These are phyloP conservation scores for Aureobasidium sp. DNA, from an alignment of 2,329 filamentous ascomycete species.

Conservation along the genomic window DNA sequence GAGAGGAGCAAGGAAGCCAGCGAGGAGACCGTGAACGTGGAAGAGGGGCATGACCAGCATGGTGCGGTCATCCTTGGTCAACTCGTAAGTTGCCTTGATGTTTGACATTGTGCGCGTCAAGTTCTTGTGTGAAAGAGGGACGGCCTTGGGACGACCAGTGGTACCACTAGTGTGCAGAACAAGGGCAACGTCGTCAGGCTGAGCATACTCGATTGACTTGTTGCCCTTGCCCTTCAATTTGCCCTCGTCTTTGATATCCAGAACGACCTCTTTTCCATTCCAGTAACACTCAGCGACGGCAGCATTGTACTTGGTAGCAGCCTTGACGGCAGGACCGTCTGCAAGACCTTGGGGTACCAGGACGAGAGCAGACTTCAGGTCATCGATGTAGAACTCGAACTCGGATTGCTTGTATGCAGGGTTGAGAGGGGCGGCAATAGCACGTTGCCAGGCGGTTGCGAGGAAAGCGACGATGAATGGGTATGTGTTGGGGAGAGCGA, in stretches of 20 bases:
- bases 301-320: conserved; percentile 68
- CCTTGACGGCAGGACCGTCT: conserved; percentile 62
- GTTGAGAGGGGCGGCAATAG: conserved; percentile 78
- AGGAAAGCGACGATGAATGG: conserved; percentile 84
- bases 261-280: conserved; percentile 59
- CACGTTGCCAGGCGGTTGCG: conserved; percentile 76
- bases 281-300: conserved; percentile 85
- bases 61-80: conserved; percentile 63
- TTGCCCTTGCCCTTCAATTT: conserved; percentile 48
- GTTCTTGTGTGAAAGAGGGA: conserved; percentile 73
- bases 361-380: conserved; percentile 69
- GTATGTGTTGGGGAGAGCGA: conserved; percentile 75
- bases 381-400: conserved; percentile 87
- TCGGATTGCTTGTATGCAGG: conserved; percentile 82
- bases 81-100: conserved; percentile 67
- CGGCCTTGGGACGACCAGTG: conserved; percentile 76
- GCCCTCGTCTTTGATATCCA: conserved; percentile 71
- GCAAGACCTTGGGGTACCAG: conserved; percentile 63
- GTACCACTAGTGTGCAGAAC: conserved; percentile 80
- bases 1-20: conserved; percentile 70
- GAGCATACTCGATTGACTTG: conserved; percentile 43
- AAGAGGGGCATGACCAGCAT: conserved; percentile 87
- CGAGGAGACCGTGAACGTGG: conserved; percentile 82
- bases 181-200: conserved; percentile 69
- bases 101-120: conserved; percentile 75